Evolutionary conservation across 228 moss, liverwort and hornwort species (phyloP).

Genomic region (Sphagnum magellanicum): DNA sequence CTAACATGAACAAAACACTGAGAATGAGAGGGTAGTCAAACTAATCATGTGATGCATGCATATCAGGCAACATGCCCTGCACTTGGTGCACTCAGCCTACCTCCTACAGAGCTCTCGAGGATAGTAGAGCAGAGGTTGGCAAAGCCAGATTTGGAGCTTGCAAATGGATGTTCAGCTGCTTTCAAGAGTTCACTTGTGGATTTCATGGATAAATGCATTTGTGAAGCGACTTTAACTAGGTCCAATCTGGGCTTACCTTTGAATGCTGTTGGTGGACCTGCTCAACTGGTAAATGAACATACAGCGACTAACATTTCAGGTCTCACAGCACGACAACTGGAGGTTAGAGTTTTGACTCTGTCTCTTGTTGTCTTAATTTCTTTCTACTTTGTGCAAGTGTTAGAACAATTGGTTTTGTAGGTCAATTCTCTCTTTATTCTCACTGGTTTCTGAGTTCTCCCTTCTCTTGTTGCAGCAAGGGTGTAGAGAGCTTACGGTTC

Average conservation of each 20-base stretch:
- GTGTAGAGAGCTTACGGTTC: too few relatives aligned
- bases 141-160: slow-evolving; percentile 55
- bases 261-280: slow-evolving; percentile 28
- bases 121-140: slow-evolving; percentile 51
- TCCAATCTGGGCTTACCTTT: slow-evolving; percentile 58
- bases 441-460: background rate
- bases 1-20: background rate
- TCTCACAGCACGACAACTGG: slow-evolving; percentile 66
- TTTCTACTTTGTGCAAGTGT: background rate
- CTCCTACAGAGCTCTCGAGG: slow-evolving; percentile 44
- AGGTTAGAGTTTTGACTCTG: slow-evolving; percentile 27
- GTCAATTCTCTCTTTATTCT: background rate
- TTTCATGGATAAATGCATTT: slow-evolving; percentile 57
- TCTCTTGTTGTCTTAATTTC: background rate
- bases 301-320: slow-evolving; percentile 75
- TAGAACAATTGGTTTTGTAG: background rate
- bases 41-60: slow-evolving; percentile 9
- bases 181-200: slow-evolving; percentile 52
- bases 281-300: slow-evolving; percentile 44
- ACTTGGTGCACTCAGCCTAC: slow-evolving; percentile 34
- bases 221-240: slow-evolving; percentile 46
- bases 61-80: slow-evolving; percentile 81
- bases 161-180: slow-evolving; percentile 62
- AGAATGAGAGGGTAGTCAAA: background rate
- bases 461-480: slow-evolving; percentile 1